Evolutionary conservation across 495 filamentous ascomycete species (phyloP), one percentile per base, ranked within the genome.

Genomic region (Tetracladium setigerum): DNA sequence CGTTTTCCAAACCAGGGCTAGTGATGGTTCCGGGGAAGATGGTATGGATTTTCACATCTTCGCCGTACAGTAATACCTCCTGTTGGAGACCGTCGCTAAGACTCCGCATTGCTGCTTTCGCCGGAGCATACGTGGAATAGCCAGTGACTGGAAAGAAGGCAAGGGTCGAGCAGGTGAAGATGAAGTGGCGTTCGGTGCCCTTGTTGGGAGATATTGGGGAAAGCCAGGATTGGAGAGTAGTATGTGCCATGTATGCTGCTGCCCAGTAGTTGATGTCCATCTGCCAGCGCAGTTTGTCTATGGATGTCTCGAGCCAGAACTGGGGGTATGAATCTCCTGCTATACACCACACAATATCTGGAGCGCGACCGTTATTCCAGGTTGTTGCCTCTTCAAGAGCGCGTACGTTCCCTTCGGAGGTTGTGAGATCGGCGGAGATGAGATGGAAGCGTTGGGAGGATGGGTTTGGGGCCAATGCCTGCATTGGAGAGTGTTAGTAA

Each of bases 261-360:
- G 89, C 84, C 74, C 85, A 94, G 69, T 89, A 98, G 61, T 97
- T 92, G 35, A 85, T 80, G 61, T 89, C 84, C 81, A 96, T 95
- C 66, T 95, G 89, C 56, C 75, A 66, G 17, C 82, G 76, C 47
- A 91, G 66, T 11, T 70, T 71, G 17, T 78, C 61, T n/a, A 83
- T 59, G 17, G 77, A 66, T 13, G 75, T 76, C 48, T 95, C 86
- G 49, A 86, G 61, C 72, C 94, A 97, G 57, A 91, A 82, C 5
- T 79, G 68, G 0, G 94, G 91, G 33, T 70, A 70, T 7, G 86
- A 78, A 51, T 77, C 73, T 56, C 90, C 90, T 11, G 92, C 94
- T 48, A 87, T 82, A 62, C 87, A 89, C 90, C 92, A 97, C 36
- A 96, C 84, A 46, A 95, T 74, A 57, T 96, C 90, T 0, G 89